A percentile compares a stretch with the other conserved stretches of the same genome.
Evolutionary conservation across 2,329 filamentous ascomycete species (phyloP).

Genomic region (Colletotrichum sp.): DNA sequence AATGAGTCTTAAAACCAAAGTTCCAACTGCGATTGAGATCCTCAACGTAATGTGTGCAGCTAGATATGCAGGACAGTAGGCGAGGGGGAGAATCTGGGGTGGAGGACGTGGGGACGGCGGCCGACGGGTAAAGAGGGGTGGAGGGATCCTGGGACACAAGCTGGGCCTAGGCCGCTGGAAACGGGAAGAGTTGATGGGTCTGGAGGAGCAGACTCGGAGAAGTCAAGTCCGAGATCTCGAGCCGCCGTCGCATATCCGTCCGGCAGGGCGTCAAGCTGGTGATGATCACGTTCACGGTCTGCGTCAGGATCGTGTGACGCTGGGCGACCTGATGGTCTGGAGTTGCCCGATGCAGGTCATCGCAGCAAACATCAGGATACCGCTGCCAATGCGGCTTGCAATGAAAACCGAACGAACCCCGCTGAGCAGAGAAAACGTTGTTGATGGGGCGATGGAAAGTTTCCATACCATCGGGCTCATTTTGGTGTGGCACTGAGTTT

Average conservation of each 20-base stretch:
- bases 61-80: neutral
- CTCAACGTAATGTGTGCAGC: neutral
- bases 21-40: neutral
- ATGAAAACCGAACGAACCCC: neutral
- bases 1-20: neutral
- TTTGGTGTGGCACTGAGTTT: neutral
- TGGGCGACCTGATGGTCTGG: neutral
- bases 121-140: neutral
- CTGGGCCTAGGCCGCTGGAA: neutral
- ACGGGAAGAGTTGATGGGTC: neutral
- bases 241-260: neutral
- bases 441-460: neutral
- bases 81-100: neutral
- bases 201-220: neutral
- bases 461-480: neutral
- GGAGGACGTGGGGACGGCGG: neutral
- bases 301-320: constrained; percentile 3
- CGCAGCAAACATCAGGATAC: neutral
- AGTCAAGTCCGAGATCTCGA: constrained; percentile 5
- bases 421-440: neutral
- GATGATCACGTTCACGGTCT: neutral
- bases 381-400: neutral
- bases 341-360: neutral
- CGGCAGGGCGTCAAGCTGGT: neutral
- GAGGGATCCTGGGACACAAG: neutral